These are phyloP conservation scores for Picea engelmannii DNA, from an alignment of 83 land plant genomes.

Conservation along the genomic window DNA sequence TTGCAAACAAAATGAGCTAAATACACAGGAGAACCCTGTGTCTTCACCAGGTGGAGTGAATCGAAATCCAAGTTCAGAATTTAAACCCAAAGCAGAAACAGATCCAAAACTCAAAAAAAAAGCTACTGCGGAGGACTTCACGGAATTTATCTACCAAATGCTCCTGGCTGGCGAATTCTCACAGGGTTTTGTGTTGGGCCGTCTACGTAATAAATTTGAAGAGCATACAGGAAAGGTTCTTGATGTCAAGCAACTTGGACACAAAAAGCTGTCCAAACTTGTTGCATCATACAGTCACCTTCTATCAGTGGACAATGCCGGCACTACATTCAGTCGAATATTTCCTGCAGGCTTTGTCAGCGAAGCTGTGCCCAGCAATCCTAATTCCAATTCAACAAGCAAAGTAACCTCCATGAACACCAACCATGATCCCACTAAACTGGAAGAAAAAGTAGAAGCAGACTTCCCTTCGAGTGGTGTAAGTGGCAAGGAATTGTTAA, in stretches of 20 bases:
- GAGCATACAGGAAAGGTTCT: background rate
- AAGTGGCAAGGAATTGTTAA: background rate
- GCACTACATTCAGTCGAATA: background rate
- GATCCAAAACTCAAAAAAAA: too few relatives aligned
- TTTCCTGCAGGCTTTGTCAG: background rate
- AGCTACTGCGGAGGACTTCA: background rate
- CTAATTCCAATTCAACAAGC: too few relatives aligned
- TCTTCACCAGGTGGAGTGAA: too few relatives aligned
- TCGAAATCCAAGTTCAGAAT: too few relatives aligned
- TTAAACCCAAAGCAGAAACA: too few relatives aligned
- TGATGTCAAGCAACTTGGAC: conserved; percentile 3
- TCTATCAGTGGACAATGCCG: background rate
- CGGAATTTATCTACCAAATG: background rate
- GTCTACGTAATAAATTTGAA: background rate
- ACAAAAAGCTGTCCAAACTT: background rate
- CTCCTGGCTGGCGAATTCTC: background rate
- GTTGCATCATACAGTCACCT: background rate
- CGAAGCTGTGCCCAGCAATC: background rate
- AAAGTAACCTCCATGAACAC: background rate
- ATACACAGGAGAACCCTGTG: too few relatives aligned
- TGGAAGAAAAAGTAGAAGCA: background rate
- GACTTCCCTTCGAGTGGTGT: background rate
- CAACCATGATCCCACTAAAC: too few relatives aligned
- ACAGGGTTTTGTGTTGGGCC: background rate
- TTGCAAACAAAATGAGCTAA: too few relatives aligned